Evolutionary conservation across 2,329 filamentous ascomycete genomes (phyloP).

Genomic region (Fusarium sp.): DNA sequence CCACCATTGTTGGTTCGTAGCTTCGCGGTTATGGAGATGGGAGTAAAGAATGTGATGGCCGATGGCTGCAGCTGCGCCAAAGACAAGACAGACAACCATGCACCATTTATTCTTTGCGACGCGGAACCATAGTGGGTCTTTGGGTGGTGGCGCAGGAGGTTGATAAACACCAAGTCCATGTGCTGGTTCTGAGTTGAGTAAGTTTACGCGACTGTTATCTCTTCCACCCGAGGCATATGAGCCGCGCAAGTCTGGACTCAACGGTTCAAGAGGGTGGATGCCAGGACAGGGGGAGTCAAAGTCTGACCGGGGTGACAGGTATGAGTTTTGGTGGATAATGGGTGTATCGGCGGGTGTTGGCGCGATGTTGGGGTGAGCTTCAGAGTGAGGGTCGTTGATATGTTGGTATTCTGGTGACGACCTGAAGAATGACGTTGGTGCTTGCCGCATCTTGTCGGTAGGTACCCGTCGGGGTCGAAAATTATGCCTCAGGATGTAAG

Average conservation of each 20-base stretch:
- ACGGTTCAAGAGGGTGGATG: neutral
- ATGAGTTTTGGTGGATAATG: neutral
- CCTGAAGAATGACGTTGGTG: neutral
- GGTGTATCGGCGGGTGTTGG: neutral
- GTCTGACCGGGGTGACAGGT: conserved; percentile 1
- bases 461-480: neutral
- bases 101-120: conserved; percentile 18
- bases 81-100: conserved; percentile 12
- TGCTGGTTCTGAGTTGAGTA: neutral
- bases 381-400: neutral
- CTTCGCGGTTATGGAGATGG: conserved; percentile 12
- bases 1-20: conserved; percentile 27
- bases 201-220: neutral
- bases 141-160: neutral
- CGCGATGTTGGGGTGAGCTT: neutral
- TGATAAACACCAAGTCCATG: conserved; percentile 5
- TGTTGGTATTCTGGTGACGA: conserved; percentile 2
- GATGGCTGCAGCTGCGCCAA: conserved; percentile 9
- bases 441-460: neutral
- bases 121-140: neutral
- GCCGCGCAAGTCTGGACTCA: neutral
- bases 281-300: neutral
- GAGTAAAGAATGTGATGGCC: conserved; percentile 20
- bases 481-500: neutral
- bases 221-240: neutral